These are phyloP conservation scores for Phytophthora cajani DNA, from an alignment of 352 stramenopile species.

Conservation along the genomic window DNA sequence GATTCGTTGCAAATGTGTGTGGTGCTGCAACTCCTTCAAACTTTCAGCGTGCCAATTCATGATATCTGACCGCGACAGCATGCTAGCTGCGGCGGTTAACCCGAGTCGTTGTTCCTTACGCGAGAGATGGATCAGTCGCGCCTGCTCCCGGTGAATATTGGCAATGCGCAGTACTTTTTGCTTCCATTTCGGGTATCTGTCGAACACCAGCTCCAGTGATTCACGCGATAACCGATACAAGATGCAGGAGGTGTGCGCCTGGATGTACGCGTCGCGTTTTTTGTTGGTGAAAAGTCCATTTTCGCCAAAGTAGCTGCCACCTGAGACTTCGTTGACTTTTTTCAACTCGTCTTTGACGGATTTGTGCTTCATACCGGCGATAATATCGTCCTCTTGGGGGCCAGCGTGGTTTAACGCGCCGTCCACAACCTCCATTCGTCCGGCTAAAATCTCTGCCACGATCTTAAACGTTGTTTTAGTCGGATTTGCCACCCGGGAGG, in stretches of 20 bases:
- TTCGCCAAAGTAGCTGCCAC: background rate
- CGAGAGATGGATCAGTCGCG: background rate
- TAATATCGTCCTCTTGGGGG: background rate
- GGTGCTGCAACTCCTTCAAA: background rate
- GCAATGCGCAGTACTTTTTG: constrained; percentile 2
- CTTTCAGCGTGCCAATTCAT: background rate
- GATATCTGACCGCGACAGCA: background rate
- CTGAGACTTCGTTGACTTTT: background rate
- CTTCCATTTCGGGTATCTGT: constrained; percentile 2
- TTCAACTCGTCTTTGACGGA: background rate
- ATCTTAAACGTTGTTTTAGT: background rate
- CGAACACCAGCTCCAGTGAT: constrained; percentile 2
- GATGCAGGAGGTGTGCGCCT: background rate
- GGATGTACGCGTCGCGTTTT: background rate
- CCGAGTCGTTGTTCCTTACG: background rate
- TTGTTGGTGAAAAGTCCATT: background rate
- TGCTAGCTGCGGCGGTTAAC: too few species aligned
- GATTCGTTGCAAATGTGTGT: background rate
- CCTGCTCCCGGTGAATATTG: constrained; percentile 2
- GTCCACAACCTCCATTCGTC: background rate
- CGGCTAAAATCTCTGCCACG: background rate
- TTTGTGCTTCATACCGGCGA: background rate
- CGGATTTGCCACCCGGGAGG: background rate
- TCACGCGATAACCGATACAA: background rate
- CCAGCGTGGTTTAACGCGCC: background rate